A percentile compares a stretch with the other conserved stretches of the same genome.
Evolutionary conservation across 1,284 basidiomycete genomes (phyloP).

Genomic region (Sporisorium graminicola): DNA sequence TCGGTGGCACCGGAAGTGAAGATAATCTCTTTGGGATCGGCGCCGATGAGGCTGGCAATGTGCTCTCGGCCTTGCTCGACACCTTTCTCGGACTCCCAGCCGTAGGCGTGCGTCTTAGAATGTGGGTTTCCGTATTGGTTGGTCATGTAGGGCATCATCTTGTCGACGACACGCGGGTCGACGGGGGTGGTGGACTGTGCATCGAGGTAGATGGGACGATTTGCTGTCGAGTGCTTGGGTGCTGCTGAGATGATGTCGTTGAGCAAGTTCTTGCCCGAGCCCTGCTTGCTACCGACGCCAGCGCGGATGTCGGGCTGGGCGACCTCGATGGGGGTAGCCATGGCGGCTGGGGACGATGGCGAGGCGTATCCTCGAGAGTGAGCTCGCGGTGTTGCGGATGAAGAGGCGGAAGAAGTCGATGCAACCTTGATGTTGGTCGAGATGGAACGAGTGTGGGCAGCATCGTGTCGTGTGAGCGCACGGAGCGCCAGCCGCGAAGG

Average conservation of each 20-base stretch:
- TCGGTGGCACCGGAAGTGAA: slow-evolving; percentile 99
- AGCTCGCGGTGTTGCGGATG: slow-evolving; percentile 14
- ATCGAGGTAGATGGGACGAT: slow-evolving; percentile 68
- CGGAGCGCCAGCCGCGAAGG: slow-evolving; percentile 40
- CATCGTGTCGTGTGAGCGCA: slow-evolving; percentile 35
- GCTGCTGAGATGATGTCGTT: slow-evolving; percentile 46
- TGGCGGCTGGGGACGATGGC: slow-evolving; percentile 55
- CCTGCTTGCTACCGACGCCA: slow-evolving; percentile 53
- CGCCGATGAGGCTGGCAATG: slow-evolving; percentile 90
- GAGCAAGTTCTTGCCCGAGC: slow-evolving; percentile 47
- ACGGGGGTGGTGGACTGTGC: slow-evolving; percentile 86
- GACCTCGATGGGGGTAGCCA: slow-evolving; percentile 63
- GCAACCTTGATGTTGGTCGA: slow-evolving; percentile 22
- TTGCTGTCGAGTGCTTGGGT: slow-evolving; percentile 48
- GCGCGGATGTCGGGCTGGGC: slow-evolving; percentile 53
- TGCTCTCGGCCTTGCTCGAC: slow-evolving; percentile 93
- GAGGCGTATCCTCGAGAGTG: slow-evolving; percentile 47
- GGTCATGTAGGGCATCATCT: slow-evolving; percentile 95
- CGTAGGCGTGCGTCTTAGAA: slow-evolving; percentile 96
- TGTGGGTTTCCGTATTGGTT: slow-evolving; percentile 99
- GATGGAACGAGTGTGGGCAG: slow-evolving; percentile 15
- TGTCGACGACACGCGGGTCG: slow-evolving; percentile 95
- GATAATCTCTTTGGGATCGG: slow-evolving; percentile 93
- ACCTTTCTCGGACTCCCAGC: slow-evolving; percentile 97
- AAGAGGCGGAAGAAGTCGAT: slow-evolving; percentile 13